Base-by-base conservation (phyloP, 768 basidiomycete species). In the Tylopilus balloui region DNA sequence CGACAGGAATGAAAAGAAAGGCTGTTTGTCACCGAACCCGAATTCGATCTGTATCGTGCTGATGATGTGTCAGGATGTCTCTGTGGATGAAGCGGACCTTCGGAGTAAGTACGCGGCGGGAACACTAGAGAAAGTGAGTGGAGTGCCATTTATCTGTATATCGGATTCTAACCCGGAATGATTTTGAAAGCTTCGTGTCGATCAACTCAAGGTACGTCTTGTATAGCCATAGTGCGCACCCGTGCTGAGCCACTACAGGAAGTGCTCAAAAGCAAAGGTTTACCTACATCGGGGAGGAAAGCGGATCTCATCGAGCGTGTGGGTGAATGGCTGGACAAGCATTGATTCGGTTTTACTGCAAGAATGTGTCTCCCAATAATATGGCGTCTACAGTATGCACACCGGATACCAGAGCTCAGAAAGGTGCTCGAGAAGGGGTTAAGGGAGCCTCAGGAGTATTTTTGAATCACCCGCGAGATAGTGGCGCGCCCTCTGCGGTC, bases 71-170 rank as follows among this genome's bases (percentile, higher is more conserved):
- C 58, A 88, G 82, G 83, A 88, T 27, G 67, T 78, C 23, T 76
- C 73, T 44, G 75, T 86, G 15, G 80, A 83, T 57, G 84, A 92
- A 61, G 78, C 78, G 35, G 89, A 92, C 66, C 74, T 94, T 41
- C 79, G 83, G 48, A 82, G 79, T 54, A 78, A 74, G 60, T 83
- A 80, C 58, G 77, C 82, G 13, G 68, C 66, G 13, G 87, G 81
- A 6, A 71, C 67, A 15, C 70, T 92, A 36, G 69, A 53, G 45
- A 95, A 92, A 76, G 89, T 89, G 63, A 59, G 73, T 55, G 28
- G 2, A 29, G 10, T 34, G 11, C 7, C 32, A n/a, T 13, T 10
- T 45, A 25, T 31, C 32, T 39, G 4, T 13, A 35, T 24, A 48
- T 20, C 49, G 15, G 12, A 39, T 39, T 53, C 45, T 61, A n/a